A percentile compares a stretch with the other conserved stretches of the same genome.
Conservation (phyloP, 768 basidiomycete species). For the Dendrothele bispora region DNA sequence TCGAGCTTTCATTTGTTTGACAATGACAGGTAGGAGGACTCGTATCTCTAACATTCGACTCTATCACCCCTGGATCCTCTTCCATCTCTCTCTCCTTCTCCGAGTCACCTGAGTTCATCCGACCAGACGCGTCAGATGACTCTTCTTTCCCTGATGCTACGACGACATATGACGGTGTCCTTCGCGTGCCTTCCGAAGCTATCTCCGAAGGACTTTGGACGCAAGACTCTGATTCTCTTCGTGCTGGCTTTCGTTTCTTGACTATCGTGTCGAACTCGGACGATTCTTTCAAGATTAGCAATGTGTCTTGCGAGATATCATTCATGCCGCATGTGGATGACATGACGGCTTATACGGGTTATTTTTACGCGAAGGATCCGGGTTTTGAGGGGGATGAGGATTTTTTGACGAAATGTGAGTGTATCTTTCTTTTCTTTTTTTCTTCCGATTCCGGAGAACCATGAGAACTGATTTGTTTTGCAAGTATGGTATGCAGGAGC, state of each 20-base stretch:
- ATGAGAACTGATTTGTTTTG: neutral
- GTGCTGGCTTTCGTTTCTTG: conserved; percentile 29
- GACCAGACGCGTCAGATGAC: conserved; percentile 52
- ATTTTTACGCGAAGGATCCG: conserved; percentile 33
- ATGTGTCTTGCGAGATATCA: conserved; percentile 31
- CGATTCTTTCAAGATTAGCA: conserved; percentile 27
- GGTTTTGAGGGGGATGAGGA: conserved; percentile 28
- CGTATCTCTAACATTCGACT: conserved; percentile 46
- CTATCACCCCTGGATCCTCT: conserved; percentile 28
- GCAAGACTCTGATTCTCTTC: conserved; percentile 41
- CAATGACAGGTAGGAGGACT: conserved; percentile 48
- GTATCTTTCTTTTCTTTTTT: neutral
- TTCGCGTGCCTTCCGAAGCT: conserved; percentile 37
- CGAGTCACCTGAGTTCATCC: conserved; percentile 56
- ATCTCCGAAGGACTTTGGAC: conserved; percentile 42
- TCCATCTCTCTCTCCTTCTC: conserved; percentile 54
- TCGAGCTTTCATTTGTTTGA: neutral
- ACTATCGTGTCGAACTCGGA: conserved; percentile 21
- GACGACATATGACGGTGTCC: conserved; percentile 42
- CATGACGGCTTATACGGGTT: conserved; percentile 34
- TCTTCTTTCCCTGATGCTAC: conserved; percentile 47
- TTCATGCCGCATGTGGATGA: conserved; percentile 36
- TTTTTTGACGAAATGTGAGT: conserved; percentile 36
- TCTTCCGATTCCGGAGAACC: neutral
- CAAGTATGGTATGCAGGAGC: conserved; percentile 26